A percentile compares a stretch with the other conserved stretches of the same genome.
phyloP scores from a whole-genome alignment of 2,329 filamentous ascomycete genomes.

The Periglandula ipomoeae region DNA sequence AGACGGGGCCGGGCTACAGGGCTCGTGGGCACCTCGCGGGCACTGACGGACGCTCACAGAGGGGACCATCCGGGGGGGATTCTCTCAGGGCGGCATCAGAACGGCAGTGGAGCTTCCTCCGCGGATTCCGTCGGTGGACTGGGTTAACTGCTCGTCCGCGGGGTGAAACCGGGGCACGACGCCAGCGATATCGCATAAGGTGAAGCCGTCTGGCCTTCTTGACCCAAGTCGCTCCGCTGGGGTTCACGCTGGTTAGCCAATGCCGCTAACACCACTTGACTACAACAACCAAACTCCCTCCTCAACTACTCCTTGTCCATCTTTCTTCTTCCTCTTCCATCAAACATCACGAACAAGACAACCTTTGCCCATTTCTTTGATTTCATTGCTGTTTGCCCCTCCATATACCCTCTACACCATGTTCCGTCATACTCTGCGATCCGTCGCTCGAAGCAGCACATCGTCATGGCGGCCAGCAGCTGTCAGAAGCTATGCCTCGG shows the following conservation, averaged over 20 bases:
- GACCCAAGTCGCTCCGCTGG: too few species aligned
- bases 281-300: conserved; percentile 12
- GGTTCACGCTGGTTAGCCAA: too few species aligned
- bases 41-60: too few species aligned
- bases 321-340: not conserved
- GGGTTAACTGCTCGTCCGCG: conserved; percentile 2
- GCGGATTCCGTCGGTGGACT: conserved; percentile 9
- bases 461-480: conserved; percentile 17
- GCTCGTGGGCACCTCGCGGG: too few species aligned
- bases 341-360: too few species aligned
- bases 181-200: conserved; percentile 11
- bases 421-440: conserved; percentile 23
- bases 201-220: conserved; percentile 3
- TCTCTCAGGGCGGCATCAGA: not conserved
- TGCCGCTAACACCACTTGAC: not conserved
- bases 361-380: too few species aligned
- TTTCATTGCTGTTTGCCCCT: not conserved
- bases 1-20: too few species aligned
- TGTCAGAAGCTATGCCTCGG: conserved; percentile 27
- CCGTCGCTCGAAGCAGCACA: conserved; percentile 15
- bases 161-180: conserved; percentile 1
- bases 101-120: not conserved
- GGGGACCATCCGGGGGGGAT: too few species aligned
- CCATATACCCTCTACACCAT: conserved; percentile 10
- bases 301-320: conserved; percentile 10